Evolutionary conservation across 140 eudicot species (phyloP).

Genomic region (Ambrosia hybrid): DNA sequence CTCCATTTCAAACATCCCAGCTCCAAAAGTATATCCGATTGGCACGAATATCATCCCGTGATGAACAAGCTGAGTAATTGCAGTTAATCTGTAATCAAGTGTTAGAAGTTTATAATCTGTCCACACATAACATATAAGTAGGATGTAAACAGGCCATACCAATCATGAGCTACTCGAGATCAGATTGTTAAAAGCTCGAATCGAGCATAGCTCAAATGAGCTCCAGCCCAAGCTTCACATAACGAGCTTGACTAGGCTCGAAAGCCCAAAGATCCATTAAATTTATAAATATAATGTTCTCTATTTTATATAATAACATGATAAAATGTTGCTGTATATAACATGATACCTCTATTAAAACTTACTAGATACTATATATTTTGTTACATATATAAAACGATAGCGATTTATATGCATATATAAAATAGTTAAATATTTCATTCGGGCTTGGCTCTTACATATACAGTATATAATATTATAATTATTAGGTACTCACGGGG

Average conservation of each 20-base stretch:
- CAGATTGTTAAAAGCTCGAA: too few species aligned
- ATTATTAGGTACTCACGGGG: conserved; percentile 49
- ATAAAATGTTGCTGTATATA: too few species aligned
- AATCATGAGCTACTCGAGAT: too few species aligned
- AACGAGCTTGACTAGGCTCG: background rate
- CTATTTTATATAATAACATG: too few species aligned
- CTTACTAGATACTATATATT: too few species aligned
- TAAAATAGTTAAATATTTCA: background rate
- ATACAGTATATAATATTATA: background rate
- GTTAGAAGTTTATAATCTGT: background rate
- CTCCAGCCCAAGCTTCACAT: background rate
- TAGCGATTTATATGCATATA: background rate
- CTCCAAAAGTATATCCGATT: conserved; percentile 75
- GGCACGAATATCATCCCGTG: conserved; percentile 92
- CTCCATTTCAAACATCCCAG: conserved; percentile 85
- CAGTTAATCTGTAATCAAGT: conserved; percentile 55
- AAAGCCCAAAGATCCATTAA: background rate
- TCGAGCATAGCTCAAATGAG: background rate
- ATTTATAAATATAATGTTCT: too few species aligned
- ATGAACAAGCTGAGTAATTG: conserved; percentile 85
- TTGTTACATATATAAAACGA: too few species aligned
- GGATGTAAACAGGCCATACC: too few species aligned
- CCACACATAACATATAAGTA: background rate
- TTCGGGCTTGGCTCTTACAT: background rate
- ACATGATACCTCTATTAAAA: too few species aligned